These are phyloP conservation scores for Gymnopus androsaceus DNA, from an alignment of 1,284 basidiomycete species.

Conservation along the genomic window DNA sequence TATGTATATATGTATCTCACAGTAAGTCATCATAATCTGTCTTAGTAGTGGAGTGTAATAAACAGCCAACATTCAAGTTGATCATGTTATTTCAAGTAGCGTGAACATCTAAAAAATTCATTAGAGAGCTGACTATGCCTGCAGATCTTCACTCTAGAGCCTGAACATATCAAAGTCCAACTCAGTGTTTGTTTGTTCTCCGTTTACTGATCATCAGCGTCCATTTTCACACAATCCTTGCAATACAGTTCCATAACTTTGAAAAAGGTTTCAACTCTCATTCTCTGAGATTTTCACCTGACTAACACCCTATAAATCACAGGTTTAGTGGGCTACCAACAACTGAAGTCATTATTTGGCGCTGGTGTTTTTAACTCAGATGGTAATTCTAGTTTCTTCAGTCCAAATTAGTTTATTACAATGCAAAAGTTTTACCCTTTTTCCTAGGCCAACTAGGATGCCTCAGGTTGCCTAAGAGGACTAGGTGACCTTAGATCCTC, in stretches of 20 bases:
- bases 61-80: too few relatives aligned
- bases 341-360: too few relatives aligned
- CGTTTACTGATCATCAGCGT: neutral
- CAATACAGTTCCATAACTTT: constrained; percentile 42
- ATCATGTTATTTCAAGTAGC: too few relatives aligned
- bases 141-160: constrained; percentile 20
- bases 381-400: constrained; percentile 25
- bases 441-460: constrained; percentile 17
- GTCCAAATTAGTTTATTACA: too few relatives aligned
- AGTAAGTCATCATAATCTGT: too few relatives aligned
- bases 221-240: constrained; percentile 39
- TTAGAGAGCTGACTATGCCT: too few relatives aligned
- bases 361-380: constrained; percentile 44
- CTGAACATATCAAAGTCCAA: constrained; percentile 18
- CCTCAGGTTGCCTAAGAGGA: constrained; percentile 41
- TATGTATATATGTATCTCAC: too few relatives aligned
- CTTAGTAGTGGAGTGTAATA: too few relatives aligned
- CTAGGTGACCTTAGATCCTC: constrained; percentile 36
- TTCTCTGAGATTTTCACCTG: constrained; percentile 37
- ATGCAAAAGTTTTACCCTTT: too few relatives aligned
- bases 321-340: too few relatives aligned
- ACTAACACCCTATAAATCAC: too few relatives aligned
- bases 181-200: neutral
- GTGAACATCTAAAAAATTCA: too few relatives aligned
- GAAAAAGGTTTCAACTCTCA: constrained; percentile 37